Evolutionary conservation across 768 basidiomycete species (phyloP).

Genomic region (Mycena floridula): DNA sequence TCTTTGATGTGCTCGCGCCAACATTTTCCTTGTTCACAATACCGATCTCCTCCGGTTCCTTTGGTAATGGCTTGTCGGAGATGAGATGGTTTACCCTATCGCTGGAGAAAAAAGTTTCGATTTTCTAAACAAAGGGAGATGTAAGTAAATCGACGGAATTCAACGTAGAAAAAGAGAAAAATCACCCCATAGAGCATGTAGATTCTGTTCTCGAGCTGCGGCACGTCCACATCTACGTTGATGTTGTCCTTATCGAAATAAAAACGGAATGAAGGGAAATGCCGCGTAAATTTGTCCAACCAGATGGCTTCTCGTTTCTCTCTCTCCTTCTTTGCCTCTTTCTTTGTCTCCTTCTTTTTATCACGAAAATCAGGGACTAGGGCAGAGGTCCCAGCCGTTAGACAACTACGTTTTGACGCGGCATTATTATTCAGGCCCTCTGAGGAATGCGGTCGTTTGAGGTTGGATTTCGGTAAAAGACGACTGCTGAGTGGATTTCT

Average conservation of each 20-base stretch:
- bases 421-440: constrained; percentile 2
- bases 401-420: neutral
- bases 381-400: neutral
- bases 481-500: constrained; percentile 45
- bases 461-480: constrained; percentile 24
- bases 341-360: constrained; percentile 41
- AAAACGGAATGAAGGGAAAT: constrained; percentile 75
- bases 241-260: constrained; percentile 63
- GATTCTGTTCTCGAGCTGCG: constrained; percentile 46
- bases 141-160: constrained; percentile 2
- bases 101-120: constrained; percentile 86
- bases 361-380: constrained; percentile 11
- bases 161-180: constrained; percentile 18
- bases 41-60: constrained; percentile 33
- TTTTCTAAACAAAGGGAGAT: constrained; percentile 40
- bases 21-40: constrained; percentile 66
- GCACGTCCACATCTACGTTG: neutral
- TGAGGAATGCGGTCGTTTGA: constrained; percentile 16
- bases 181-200: constrained; percentile 73
- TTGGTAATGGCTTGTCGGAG: constrained; percentile 58
- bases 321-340: too few relatives aligned
- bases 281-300: constrained; percentile 74
- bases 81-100: constrained; percentile 88
- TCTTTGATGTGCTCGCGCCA: constrained; percentile 8
- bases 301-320: constrained; percentile 65